A percentile compares a stretch with the other conserved stretches of the same genome.
Evolutionary conservation across 345 rosid genomes (phyloP).

Genomic region (Noccaea bulbosa): DNA sequence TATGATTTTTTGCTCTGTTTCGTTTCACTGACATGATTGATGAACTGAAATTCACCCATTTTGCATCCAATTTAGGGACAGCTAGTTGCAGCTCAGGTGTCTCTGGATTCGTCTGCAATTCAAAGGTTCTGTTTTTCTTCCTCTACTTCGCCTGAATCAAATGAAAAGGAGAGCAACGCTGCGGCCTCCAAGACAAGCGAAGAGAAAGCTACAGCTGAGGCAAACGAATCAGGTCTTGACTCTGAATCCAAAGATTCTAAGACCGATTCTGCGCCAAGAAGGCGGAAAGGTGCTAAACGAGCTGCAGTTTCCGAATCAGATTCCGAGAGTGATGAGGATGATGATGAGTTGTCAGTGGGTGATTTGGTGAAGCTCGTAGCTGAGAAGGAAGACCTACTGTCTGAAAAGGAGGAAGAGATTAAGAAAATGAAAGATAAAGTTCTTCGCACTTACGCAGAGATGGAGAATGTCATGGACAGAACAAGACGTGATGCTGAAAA

Average conservation of each 20-base stretch:
- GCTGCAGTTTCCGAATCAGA: constrained; percentile 71
- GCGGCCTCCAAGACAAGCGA: constrained; percentile 44
- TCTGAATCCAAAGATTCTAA: constrained; percentile 47
- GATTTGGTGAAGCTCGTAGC: constrained; percentile 70
- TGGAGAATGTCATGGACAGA: constrained; percentile 92
- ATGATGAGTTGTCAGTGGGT: constrained; percentile 58
- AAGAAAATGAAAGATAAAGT: constrained; percentile 77
- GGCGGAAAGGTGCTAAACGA: constrained; percentile 53
- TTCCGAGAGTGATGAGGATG: constrained; percentile 59
- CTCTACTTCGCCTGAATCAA: constrained; percentile 59
- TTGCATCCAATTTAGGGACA: constrained; percentile 39
- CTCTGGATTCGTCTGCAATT: constrained; percentile 43
- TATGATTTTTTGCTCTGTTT: constrained; percentile 24
- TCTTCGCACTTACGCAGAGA: constrained; percentile 79
- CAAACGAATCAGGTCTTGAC: constrained; percentile 56
- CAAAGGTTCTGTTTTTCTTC: constrained; percentile 60
- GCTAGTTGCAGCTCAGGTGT: constrained; percentile 50
- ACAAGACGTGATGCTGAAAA: constrained; percentile 92
- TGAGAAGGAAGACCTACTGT: constrained; percentile 80
- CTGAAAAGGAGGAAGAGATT: constrained; percentile 62
- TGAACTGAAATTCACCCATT: constrained; percentile 36
- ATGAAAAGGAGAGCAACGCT: constrained; percentile 48
- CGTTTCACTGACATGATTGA: neutral
- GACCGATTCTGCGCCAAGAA: constrained; percentile 45
- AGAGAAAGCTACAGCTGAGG: constrained; percentile 52